These are phyloP conservation scores for Peronospora destructor DNA, from an alignment of 352 stramenopile genomes.

Conservation along the genomic window DNA sequence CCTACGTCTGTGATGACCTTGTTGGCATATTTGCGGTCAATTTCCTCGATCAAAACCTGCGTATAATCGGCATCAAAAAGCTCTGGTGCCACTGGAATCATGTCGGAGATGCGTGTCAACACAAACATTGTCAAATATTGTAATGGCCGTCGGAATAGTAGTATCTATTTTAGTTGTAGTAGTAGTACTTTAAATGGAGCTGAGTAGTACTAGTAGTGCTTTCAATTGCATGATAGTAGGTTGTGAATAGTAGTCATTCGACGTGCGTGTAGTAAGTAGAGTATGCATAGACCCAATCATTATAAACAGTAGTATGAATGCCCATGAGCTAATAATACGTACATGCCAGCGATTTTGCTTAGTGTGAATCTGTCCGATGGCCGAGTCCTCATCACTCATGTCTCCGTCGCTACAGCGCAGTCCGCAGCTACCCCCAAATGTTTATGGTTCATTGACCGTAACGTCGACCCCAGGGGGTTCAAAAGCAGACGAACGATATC, in stretches of 20 bases:
- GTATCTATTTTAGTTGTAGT: too few relatives aligned
- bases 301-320: too few relatives aligned
- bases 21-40: slow-evolving; percentile 88
- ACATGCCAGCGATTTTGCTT: not conserved
- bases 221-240: too few relatives aligned
- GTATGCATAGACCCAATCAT: too few relatives aligned
- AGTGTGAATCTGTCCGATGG: slow-evolving; percentile 5
- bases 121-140: slow-evolving; percentile 54
- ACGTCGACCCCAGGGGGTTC: slow-evolving; percentile 13
- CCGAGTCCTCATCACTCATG: slow-evolving; percentile 11
- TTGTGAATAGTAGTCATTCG: too few relatives aligned
- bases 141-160: not conserved
- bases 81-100: slow-evolving; percentile 75
- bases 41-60: slow-evolving; percentile 83
- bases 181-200: too few relatives aligned
- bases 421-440: slow-evolving; percentile 11
- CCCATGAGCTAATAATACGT: not conserved
- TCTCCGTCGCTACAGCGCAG: slow-evolving; percentile 9
- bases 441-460: slow-evolving; percentile 21
- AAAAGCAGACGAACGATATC: slow-evolving; percentile 23
- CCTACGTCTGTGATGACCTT: slow-evolving; percentile 85
- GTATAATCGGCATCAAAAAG: slow-evolving; percentile 80
- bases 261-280: too few relatives aligned
- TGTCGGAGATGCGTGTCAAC: slow-evolving; percentile 76
- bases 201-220: too few relatives aligned